These are phyloP conservation scores for Antitrichia curtipendula DNA, from an alignment of 225 moss, liverwort and hornwort species.

Conservation along the genomic window DNA sequence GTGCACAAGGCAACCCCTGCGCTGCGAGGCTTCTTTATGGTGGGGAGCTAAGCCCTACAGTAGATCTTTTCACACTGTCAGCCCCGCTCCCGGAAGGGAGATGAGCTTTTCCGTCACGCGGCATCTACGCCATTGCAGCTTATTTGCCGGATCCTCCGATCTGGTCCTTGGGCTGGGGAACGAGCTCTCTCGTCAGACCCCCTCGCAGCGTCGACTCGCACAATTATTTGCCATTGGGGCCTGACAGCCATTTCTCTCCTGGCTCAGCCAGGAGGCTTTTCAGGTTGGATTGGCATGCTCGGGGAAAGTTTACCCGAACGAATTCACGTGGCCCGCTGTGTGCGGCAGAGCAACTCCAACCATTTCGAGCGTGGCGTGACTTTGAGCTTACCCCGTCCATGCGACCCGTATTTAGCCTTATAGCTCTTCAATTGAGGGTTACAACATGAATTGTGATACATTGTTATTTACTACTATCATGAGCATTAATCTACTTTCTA, in stretches of 20 bases:
- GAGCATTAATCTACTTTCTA: no score
- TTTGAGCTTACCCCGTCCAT: no score
- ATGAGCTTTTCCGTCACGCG: background rate
- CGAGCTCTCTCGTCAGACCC: background rate
- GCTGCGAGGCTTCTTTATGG: background rate
- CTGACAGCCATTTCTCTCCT: background rate
- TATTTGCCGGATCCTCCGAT: background rate
- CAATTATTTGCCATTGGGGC: background rate
- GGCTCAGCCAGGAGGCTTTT: background rate
- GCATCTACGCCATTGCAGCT: background rate
- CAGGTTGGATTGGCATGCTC: background rate
- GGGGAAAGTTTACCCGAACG: background rate
- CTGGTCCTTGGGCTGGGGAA: background rate
- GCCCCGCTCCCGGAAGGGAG: background rate
- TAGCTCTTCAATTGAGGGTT: no score
- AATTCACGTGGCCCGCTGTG: background rate
- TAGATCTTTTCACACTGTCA: background rate
- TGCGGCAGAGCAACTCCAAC: background rate
- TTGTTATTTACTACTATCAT: no score
- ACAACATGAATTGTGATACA: no score
- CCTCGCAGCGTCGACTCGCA: background rate
- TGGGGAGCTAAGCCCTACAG: background rate
- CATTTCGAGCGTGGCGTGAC: no score
- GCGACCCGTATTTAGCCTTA: no score
- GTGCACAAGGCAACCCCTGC: background rate